Base-by-base conservation (phyloP, 2,329 filamentous ascomycete genomes). In the Beauveria bassiana region DNA sequence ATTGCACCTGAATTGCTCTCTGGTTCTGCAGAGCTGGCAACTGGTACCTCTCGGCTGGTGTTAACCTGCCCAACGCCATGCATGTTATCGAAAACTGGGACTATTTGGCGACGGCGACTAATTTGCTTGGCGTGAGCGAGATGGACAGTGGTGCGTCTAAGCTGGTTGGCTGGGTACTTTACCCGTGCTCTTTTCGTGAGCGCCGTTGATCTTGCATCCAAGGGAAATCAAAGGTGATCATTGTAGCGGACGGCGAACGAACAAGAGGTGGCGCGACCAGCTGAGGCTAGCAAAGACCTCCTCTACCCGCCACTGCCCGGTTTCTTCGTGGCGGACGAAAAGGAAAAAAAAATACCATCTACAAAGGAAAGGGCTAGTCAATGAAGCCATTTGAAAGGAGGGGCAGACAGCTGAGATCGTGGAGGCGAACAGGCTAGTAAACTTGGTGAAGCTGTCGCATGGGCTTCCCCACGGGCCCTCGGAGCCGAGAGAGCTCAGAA, bases 291-390 rank as follows among this genome's bases (percentile, higher is more conserved):
- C 47, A 59, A 51, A 59, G 57, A n/a, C 57, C 57, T 52, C 14
- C 20, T 59, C 47, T 59, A 59, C 38, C 57, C 57, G 57, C 34
- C 16, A 26, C 57, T 59, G 57, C 47, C 57, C 57, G 57, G 3
- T 18, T 18, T 12, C 14, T 9, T 34, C 0, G 28, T 52, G 57
- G 47, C 28, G 38, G 46, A n/a, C 47, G 47, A 24, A 38, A 59
- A 34, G 22, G 22, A 22, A 18, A 10, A 10, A 16, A 28, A 1
- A 28, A 31, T 14, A 24, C 9, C 10, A 56, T 12, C 42, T 34
- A 56, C n/a, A 10, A 12, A 46, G 38, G 14, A 20, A 47, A 2
- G 38, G 38, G 31, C 6, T 10, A 22, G 14, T 22, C 12, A 28
- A 50, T 38, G 12, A 38, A 38, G 12, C 31, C 31, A 34, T 12